Conservation (phyloP, 768 basidiomycete genomes). For the Lactarius pseudohatsudake region DNA sequence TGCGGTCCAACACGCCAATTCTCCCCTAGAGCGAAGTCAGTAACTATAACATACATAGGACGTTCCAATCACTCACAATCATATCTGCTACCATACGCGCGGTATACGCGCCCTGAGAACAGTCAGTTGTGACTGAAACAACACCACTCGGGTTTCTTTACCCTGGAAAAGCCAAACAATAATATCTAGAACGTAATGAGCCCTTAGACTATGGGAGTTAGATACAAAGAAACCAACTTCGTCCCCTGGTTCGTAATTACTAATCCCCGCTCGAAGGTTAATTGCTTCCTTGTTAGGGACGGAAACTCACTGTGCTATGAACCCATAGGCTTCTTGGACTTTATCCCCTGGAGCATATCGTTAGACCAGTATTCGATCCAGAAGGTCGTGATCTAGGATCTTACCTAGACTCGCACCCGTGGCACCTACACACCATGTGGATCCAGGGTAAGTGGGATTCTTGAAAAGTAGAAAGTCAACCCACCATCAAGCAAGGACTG, state of each 20-base stretch:
- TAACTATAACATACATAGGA: neutral
- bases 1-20: constrained; percentile 68
- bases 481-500: constrained; percentile 61
- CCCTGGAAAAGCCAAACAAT: constrained; percentile 75
- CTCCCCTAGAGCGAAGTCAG: constrained; percentile 49
- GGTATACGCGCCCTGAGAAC: constrained; percentile 66
- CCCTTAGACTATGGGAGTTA: neutral
- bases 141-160: constrained; percentile 35
- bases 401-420: constrained; percentile 63
- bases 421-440: constrained; percentile 46
- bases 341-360: constrained; percentile 54
- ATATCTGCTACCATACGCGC: constrained; percentile 72
- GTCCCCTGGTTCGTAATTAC: constrained; percentile 71
- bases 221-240: constrained; percentile 45
- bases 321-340: constrained; percentile 78
- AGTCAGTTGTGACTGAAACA: constrained; percentile 17
- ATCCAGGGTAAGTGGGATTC: neutral
- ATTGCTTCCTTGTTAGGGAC: neutral
- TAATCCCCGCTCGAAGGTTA: constrained; percentile 32
- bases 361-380: constrained; percentile 13
- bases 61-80: constrained; percentile 44
- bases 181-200: constrained; percentile 50
- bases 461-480: constrained; percentile 14
- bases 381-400: neutral
- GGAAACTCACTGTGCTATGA: constrained; percentile 67